Conservation (phyloP, 1,284 basidiomycete species). For the Leccinum solheimii region DNA sequence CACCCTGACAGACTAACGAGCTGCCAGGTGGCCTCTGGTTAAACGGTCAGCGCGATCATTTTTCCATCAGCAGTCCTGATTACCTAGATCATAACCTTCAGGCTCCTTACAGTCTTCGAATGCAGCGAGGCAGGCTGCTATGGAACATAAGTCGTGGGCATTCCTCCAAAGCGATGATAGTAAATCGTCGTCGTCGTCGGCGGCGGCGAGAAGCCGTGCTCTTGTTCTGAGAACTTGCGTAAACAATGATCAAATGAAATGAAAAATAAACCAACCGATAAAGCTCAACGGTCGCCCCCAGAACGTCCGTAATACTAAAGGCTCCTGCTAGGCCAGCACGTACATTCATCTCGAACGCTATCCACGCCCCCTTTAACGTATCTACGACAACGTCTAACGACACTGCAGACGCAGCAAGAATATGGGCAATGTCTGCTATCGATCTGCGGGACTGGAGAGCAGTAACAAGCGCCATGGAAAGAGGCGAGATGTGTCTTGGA, state of each 20-base stretch:
- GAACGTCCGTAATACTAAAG: conserved; percentile 42
- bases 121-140: conserved; percentile 56
- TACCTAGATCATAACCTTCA: conserved; percentile 62
- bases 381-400: conserved; percentile 42
- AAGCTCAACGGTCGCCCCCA: conserved; percentile 57
- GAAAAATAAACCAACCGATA: conserved; percentile 45
- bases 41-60: conserved; percentile 4
- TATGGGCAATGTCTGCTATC: conserved; percentile 55
- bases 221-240: conserved; percentile 37
- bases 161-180: conserved; percentile 51
- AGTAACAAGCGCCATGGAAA: conserved; percentile 41
- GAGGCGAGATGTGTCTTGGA: conserved; percentile 21
- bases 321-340: conserved; percentile 36
- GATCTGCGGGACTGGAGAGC: conserved; percentile 48
- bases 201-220: conserved; percentile 28
- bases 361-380: conserved; percentile 45
- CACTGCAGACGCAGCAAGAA: conserved; percentile 44
- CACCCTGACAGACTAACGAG: conserved; percentile 60
- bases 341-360: conserved; percentile 41
- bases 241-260: conserved; percentile 3
- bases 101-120: conserved; percentile 68
- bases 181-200: conserved; percentile 30
- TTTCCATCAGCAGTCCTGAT: conserved; percentile 6
- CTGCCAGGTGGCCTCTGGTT: conserved; percentile 66
- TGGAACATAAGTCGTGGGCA: conserved; percentile 62